Evolutionary conservation across 345 rosid genomes (phyloP), one percentile per base, ranked within the genome.

Genomic region (Psidium friedrichsthalianum): DNA sequence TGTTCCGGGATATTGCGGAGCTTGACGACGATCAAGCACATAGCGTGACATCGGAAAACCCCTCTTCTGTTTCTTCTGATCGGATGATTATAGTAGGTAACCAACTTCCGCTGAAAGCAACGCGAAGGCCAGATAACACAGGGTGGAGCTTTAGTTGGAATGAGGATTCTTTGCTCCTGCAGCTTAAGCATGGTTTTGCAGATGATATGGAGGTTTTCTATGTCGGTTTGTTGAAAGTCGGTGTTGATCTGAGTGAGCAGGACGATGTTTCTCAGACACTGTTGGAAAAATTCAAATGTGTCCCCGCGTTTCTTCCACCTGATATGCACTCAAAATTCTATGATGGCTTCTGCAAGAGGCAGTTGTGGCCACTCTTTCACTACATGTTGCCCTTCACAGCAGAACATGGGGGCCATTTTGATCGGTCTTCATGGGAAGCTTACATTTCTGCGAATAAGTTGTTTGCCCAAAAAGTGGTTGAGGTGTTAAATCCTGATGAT

Each of bases 291-390:
- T 91, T 89, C 29, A 91, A 86, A 49, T 91, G 92, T 52, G 91
- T 91, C 32, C 91, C 92, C 58, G 84, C 91, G 40, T 91, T 91
- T 85, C 87, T 91, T 64, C 91, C 91, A 14, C 87, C 91, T 13
- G 93, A 88, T 52, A 82, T 90, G 25, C 84, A 57, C 15, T 82
- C 82, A 36, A 91, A 84, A 78, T 91, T 89, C 82, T 88, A 91
- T 40, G 87, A 91, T 82, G 93, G 93, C n/a, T 91, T 91, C 87
- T 91, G 93, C 86, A 91, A 89, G 90, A 83, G 87, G 85, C 87
- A 88, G 47, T 76, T 91, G 57, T 91, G 93, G 93, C 89, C 90
- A 13, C 88, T 91, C 69, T 90, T 91, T 25, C 93, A 91, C 84
- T 88, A 91, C 86, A 90, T 88, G 93, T 84, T 90, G 81, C 91